phyloP scores from a whole-genome alignment of 306 rosid genomes.

The Phaseolus lunatus region DNA sequence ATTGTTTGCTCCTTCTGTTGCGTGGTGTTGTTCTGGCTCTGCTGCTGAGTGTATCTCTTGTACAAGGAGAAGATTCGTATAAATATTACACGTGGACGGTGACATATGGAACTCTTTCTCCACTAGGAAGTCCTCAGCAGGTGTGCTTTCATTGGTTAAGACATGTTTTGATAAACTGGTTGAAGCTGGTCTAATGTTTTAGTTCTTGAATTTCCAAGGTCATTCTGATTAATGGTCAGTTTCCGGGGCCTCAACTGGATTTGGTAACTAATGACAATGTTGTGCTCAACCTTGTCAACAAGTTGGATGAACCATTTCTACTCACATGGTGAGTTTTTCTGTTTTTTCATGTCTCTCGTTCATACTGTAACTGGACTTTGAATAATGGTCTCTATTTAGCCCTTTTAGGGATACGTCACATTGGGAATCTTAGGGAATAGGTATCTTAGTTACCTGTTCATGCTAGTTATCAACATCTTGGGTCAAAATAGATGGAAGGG shows the following conservation, averaged over 20 bases:
- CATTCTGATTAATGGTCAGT: conserved; percentile 83
- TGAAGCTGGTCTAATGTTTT: conserved; percentile 41
- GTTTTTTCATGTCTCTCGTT: not conserved
- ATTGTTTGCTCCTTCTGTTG: conserved; percentile 48
- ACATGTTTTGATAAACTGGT: conserved; percentile 33
- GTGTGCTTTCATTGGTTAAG: conserved; percentile 52
- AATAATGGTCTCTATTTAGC: not conserved
- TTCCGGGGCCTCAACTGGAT: conserved; percentile 93
- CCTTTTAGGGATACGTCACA: not conserved
- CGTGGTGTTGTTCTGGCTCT: conserved; percentile 54
- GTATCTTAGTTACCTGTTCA: not conserved
- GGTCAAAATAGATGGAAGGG: not conserved
- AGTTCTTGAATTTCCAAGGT: conserved; percentile 58
- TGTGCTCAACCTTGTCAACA: conserved; percentile 85
- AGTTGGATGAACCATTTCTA: conserved; percentile 86
- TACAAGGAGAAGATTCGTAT: conserved; percentile 85
- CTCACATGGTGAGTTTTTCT: conserved; percentile 80
- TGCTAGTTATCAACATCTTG: not conserved
- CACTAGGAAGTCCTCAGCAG: conserved; percentile 89
- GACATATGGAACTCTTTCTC: conserved; percentile 86
- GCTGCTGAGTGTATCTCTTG: conserved; percentile 53
- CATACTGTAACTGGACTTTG: not conserved
- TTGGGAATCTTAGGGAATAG: not conserved
- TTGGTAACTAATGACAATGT: conserved; percentile 91
- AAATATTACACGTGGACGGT: conserved; percentile 86